These are phyloP conservation scores for Cephalotrichum gorgonifer DNA, from an alignment of 2,329 filamentous ascomycete species.

Conservation along the genomic window DNA sequence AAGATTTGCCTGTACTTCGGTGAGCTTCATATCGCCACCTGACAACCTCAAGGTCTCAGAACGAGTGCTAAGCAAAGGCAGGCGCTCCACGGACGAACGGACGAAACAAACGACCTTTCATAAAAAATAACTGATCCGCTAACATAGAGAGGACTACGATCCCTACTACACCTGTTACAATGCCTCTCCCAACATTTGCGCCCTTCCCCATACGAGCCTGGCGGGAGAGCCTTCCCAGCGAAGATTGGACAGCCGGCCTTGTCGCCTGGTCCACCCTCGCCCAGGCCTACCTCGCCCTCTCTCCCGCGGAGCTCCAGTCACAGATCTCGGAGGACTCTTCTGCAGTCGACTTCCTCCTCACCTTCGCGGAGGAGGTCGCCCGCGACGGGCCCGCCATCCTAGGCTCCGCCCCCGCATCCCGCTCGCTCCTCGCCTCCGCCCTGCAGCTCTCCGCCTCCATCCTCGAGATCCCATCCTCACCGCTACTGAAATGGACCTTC, in stretches of 20 bases:
- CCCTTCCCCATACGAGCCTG: conserved; percentile 63
- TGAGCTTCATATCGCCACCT: conserved; percentile 1
- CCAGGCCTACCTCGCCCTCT: conserved; percentile 51
- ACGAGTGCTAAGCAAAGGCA: not conserved
- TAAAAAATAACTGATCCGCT: not conserved
- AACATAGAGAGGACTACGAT: no score
- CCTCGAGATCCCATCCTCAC: conserved; percentile 26
- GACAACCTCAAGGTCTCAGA: not conserved
- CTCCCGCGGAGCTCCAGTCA: conserved; percentile 42
- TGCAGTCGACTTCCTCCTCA: conserved; percentile 51
- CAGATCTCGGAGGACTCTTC: conserved; percentile 45
- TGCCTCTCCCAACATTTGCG: conserved; percentile 60
- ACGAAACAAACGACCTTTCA: not conserved
- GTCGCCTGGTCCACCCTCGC: conserved; percentile 65
- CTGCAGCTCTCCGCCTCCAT: conserved; percentile 56
- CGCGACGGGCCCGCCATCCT: conserved; percentile 21
- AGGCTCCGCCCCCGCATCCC: conserved; percentile 21
- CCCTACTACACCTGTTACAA: no score
- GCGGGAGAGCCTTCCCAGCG: conserved; percentile 52
- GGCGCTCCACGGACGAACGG: no score
- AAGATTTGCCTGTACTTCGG: conserved; percentile 4
- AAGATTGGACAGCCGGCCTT: conserved; percentile 70
- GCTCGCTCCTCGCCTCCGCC: conserved; percentile 47
- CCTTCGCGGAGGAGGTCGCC: conserved; percentile 51
- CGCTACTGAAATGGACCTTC: conserved; percentile 55